These are phyloP conservation scores for Lactarius vividus DNA, from an alignment of 768 basidiomycete genomes.

Conservation along the genomic window DNA sequence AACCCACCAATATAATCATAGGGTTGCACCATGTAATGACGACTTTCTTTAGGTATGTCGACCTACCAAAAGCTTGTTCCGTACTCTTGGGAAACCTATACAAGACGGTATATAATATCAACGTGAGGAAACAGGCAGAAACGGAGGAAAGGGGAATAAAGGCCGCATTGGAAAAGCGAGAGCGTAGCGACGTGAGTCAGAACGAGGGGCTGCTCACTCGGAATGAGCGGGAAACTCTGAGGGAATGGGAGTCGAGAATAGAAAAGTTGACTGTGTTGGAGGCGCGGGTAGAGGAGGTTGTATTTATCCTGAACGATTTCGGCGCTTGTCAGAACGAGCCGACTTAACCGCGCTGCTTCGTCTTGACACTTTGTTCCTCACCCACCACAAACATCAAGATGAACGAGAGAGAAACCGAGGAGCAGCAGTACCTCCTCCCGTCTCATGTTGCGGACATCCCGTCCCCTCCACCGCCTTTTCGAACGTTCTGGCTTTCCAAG, in stretches of 20 bases:
- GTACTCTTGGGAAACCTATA: conserved; percentile 75
- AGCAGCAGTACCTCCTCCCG: conserved; percentile 31
- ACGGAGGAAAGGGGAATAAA: conserved; percentile 60
- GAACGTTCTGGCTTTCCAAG: conserved; percentile 20
- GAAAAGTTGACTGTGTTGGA: conserved; percentile 77
- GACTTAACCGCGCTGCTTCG: background rate
- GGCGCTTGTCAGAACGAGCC: conserved; percentile 8
- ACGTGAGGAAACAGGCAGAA: conserved; percentile 70
- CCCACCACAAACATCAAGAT: conserved; percentile 8
- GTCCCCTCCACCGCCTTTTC: conserved; percentile 45
- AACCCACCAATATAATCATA: conserved; percentile 16
- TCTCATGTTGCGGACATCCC: conserved; percentile 25
- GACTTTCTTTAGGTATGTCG: conserved; percentile 70
- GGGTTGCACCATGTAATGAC: background rate
- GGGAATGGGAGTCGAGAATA: conserved; percentile 70
- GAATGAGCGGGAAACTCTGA: conserved; percentile 72
- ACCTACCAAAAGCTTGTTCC: conserved; percentile 78
- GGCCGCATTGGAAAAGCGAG: conserved; percentile 75
- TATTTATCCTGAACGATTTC: conserved; percentile 88
- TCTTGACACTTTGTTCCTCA: background rate
- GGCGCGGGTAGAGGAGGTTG: conserved; percentile 81
- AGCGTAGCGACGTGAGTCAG: conserved; percentile 80
- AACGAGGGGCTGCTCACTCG: conserved; percentile 66
- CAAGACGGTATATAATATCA: conserved; percentile 88
- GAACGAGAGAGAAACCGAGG: conserved; percentile 16